Base-by-base conservation (phyloP, 371 early-diverging fungal species). In the Mucor indicus region DNA sequence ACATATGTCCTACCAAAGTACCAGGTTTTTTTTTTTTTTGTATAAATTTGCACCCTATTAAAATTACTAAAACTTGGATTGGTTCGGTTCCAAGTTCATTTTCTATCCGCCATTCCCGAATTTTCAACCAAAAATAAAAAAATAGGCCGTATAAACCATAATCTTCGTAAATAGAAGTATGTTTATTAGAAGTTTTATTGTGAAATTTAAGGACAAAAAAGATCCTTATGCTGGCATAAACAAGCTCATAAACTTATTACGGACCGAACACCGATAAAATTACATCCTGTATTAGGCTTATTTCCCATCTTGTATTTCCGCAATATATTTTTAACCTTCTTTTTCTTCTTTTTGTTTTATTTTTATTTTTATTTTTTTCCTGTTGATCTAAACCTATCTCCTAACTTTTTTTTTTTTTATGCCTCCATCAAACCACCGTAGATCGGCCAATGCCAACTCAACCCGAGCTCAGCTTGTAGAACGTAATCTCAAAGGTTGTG, bases 401-500 rank as follows among this genome's bases (percentile, higher is more conserved):
- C 33, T 37, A 27, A 27, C 25, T 35, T 46, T 35, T 27, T 37
- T 19, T 43, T 47, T 35, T 36, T 38, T 37, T 21, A 17, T 20
- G 27, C 15, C 49, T 41, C 52, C 57, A 38, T 47, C 62, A 19
- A 41, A 31, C 13, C 57, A 57, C 23, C 47, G 62, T 20, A 62
- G 57, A 50, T 38, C 57, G 45, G 49, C 62, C 47, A 62, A 53
- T 48, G 38, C 58, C 30, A 48, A 38, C 29, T 43, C 49, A 33
- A 44, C 21, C 39, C 63, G 63, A 51, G 55, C 47, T 23, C 51
- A 40, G 27, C 58, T 58, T 44, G 61, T 61, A 38, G 52, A 53
- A 57, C 53, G 57, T 45, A 53, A 50, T 23, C 46, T 58, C 41
- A 50, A 55, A 38, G 53, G 44, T 16, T 64, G 64, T 27, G 64